phyloP scores from a whole-genome alignment of 2,329 filamentous ascomycete genomes.

The Ceratocystis harringtonii region DNA sequence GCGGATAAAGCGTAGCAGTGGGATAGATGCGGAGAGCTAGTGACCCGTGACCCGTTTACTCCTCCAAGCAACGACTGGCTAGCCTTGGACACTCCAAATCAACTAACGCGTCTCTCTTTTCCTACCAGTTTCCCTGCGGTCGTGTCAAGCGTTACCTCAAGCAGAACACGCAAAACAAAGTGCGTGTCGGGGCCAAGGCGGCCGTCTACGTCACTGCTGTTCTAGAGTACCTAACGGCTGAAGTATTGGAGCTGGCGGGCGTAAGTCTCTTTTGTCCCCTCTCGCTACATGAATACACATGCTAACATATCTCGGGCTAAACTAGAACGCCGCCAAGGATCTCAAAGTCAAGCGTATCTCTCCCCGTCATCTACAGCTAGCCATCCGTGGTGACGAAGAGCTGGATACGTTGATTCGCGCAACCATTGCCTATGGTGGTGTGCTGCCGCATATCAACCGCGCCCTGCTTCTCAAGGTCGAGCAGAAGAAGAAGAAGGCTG shows the following conservation, averaged over 20 bases:
- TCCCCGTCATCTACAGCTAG: constrained; percentile 90
- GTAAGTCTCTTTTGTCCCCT: constrained; percentile 33
- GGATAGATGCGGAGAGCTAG: too few relatives aligned
- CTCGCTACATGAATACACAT: background rate
- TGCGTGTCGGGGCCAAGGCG: constrained; percentile 97
- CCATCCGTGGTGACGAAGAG: constrained; percentile 96
- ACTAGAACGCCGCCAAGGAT: constrained; percentile 88
- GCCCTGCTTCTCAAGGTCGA: constrained; percentile 90
- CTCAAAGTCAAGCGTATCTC: constrained; percentile 99
- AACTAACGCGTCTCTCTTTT: background rate
- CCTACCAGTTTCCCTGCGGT: constrained; percentile 83
- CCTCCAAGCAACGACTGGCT: too few relatives aligned
- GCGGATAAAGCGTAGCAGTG: too few relatives aligned
- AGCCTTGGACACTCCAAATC: background rate
- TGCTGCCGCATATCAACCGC: constrained; percentile 96
- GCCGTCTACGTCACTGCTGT: constrained; percentile 97
- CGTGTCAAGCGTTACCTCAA: constrained; percentile 99
- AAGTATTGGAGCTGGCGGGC: constrained; percentile 94
- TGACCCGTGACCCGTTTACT: too few relatives aligned
- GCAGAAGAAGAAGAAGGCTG: constrained; percentile 74
- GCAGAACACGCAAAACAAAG: constrained; percentile 98
- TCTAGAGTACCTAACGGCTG: constrained; percentile 92
- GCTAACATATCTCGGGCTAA: constrained; percentile 18
- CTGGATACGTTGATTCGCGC: constrained; percentile 93
- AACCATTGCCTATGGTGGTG: constrained; percentile 96